These are phyloP conservation scores for Fraxinus paxiana DNA, from an alignment of 305 asterid genomes.

Conservation along the genomic window DNA sequence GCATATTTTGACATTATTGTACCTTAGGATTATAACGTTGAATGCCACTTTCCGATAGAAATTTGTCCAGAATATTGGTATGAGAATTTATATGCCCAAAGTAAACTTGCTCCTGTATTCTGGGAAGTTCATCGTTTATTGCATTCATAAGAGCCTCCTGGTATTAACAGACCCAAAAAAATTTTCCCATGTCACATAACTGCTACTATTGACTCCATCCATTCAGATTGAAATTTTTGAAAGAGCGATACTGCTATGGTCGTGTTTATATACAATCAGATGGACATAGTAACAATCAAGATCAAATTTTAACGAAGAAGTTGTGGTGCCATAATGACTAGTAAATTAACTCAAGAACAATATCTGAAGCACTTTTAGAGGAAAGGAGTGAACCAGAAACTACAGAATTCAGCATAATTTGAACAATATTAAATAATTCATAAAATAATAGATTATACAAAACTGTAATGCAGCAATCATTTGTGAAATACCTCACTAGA, in stretches of 20 bases:
- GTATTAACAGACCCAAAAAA: constrained; percentile 33
- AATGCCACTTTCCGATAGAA: constrained; percentile 80
- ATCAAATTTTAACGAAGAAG: neutral
- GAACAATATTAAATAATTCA: constrained; percentile 7
- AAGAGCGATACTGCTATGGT: neutral
- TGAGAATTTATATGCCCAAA: constrained; percentile 83
- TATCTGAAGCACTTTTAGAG: neutral
- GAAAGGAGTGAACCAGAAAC: constrained; percentile 13
- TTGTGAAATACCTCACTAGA: constrained; percentile 63
- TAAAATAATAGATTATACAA: constrained; percentile 5
- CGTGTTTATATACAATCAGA: constrained; percentile 8
- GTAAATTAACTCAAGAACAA: neutral
- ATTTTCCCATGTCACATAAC: constrained; percentile 13
- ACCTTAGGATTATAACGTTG: constrained; percentile 95
- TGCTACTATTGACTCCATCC: constrained; percentile 23
- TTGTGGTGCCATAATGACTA: neutral
- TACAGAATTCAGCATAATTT: constrained; percentile 12
- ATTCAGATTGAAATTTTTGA: constrained; percentile 11
- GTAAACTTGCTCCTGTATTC: constrained; percentile 95
- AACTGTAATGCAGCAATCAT: constrained; percentile 5
- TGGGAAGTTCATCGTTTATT: constrained; percentile 94
- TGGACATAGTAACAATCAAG: constrained; percentile 1
- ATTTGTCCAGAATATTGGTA: constrained; percentile 82
- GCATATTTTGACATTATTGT: constrained; percentile 21
- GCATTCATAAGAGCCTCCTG: constrained; percentile 90